Evolutionary conservation across 1,284 basidiomycete species (phyloP).

Genomic region (Ustilago shanxiensis): DNA sequence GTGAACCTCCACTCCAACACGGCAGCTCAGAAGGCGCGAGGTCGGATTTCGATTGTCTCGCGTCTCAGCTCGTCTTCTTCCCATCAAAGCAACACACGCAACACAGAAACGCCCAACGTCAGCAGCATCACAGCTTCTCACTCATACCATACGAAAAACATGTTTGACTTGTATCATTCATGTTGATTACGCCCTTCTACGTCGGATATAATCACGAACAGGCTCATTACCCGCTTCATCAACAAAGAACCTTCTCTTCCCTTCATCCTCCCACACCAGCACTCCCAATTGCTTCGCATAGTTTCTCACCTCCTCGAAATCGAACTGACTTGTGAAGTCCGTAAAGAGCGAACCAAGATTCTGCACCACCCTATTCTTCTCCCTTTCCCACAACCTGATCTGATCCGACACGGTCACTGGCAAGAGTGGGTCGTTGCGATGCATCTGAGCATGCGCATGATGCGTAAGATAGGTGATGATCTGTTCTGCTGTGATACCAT

Average conservation of each 20-base stretch:
- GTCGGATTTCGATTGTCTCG: not conserved
- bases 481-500: slow-evolving; percentile 96
- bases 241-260: slow-evolving; percentile 85
- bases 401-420: slow-evolving; percentile 98
- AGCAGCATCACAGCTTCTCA: too few species aligned
- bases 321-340: slow-evolving; percentile 84
- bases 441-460: slow-evolving; percentile 98
- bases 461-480: slow-evolving; percentile 94
- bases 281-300: slow-evolving; percentile 86
- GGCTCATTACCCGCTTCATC: slow-evolving; percentile 76
- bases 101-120: too few species aligned
- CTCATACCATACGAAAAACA: too few species aligned
- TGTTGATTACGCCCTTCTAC: slow-evolving; percentile 33
- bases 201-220: slow-evolving; percentile 60
- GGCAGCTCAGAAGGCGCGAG: not conserved
- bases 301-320: slow-evolving; percentile 86
- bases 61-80: not conserved
- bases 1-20: slow-evolving; percentile 1
- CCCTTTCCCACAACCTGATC: slow-evolving; percentile 96
- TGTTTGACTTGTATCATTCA: too few species aligned
- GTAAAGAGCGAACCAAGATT: slow-evolving; percentile 78
- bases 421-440: slow-evolving; percentile 88
- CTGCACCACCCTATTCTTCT: slow-evolving; percentile 84
- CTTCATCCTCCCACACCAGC: slow-evolving; percentile 81
- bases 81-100: too few species aligned